Evolutionary conservation across 129 eudicot species (phyloP).

Genomic region (Tagetes erecta): DNA sequence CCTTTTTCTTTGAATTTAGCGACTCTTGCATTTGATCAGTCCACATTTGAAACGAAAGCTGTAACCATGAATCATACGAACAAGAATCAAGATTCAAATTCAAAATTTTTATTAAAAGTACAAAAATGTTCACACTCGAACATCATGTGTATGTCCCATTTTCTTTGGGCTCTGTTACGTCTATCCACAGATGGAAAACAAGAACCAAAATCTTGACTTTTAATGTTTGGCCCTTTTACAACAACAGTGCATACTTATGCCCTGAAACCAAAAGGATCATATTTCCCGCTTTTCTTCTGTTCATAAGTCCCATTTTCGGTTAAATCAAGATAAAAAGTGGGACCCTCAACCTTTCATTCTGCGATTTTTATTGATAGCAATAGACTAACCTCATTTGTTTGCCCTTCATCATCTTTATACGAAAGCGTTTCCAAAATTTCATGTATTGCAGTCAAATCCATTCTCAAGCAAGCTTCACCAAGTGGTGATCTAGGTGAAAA

Average conservation of each 20-base stretch:
- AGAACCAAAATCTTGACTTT: not conserved
- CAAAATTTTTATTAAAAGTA: not conserved
- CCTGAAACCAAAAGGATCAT: not conserved
- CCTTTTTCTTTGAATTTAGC: constrained; percentile 60
- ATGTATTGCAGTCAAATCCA: constrained; percentile 70
- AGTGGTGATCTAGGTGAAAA: constrained; percentile 58
- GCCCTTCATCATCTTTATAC: constrained; percentile 65
- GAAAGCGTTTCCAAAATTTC: constrained; percentile 52
- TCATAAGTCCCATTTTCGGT: not conserved
- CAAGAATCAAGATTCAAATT: constrained; percentile 14
- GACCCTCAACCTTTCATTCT: not conserved
- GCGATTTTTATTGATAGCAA: not conserved
- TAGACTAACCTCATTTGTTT: constrained; percentile 51
- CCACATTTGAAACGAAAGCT: constrained; percentile 82
- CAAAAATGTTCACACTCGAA: not conserved
- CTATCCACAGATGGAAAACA: too few relatives aligned
- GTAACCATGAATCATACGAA: constrained; percentile 21
- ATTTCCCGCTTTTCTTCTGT: not conserved
- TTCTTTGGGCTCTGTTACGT: not conserved
- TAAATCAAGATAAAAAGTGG: not conserved
- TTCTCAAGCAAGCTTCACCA: constrained; percentile 69
- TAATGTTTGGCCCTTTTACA: not conserved
- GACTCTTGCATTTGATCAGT: constrained; percentile 79
- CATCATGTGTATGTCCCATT: not conserved
- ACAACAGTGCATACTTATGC: not conserved